phyloP scores from a whole-genome alignment of 257 asterid species.

The Penstemon barbatus region DNA sequence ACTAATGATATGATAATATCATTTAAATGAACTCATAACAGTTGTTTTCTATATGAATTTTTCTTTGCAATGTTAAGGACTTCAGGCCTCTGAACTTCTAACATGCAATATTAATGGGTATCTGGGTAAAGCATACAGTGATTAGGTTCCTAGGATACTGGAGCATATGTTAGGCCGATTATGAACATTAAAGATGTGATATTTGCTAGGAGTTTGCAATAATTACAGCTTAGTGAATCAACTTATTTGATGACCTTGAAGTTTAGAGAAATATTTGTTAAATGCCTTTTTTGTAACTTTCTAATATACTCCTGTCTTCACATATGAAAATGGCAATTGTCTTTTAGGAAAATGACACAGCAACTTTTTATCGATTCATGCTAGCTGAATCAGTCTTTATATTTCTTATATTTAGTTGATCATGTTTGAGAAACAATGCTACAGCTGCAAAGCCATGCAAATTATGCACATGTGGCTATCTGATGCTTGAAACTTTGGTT shows the following conservation, averaged over 20 bases:
- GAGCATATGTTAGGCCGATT: constrained; percentile 4
- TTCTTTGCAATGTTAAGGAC: not conserved
- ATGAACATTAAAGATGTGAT: not conserved
- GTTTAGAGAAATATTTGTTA: constrained; percentile 12
- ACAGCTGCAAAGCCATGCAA: constrained; percentile 18
- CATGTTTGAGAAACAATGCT: constrained; percentile 7
- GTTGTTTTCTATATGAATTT: not conserved
- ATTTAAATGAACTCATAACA: not conserved
- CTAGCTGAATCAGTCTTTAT: not conserved
- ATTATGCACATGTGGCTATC: constrained; percentile 3
- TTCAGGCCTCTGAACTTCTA: not conserved
- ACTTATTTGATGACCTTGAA: not conserved
- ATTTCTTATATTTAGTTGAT: not conserved
- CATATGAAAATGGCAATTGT: constrained; percentile 5
- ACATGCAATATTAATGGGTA: constrained; percentile 9
- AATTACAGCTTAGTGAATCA: not conserved
- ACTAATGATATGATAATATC: not conserved
- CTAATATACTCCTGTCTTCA: not conserved
- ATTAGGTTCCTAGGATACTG: not conserved
- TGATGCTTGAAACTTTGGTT: not conserved
- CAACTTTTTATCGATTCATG: constrained; percentile 7
- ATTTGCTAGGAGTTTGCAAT: not conserved
- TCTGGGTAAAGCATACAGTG: not conserved
- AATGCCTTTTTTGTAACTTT: not conserved
- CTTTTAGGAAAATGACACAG: not conserved